phyloP scores from a whole-genome alignment of 768 basidiomycete genomes.

The Lactarius trivialis region DNA sequence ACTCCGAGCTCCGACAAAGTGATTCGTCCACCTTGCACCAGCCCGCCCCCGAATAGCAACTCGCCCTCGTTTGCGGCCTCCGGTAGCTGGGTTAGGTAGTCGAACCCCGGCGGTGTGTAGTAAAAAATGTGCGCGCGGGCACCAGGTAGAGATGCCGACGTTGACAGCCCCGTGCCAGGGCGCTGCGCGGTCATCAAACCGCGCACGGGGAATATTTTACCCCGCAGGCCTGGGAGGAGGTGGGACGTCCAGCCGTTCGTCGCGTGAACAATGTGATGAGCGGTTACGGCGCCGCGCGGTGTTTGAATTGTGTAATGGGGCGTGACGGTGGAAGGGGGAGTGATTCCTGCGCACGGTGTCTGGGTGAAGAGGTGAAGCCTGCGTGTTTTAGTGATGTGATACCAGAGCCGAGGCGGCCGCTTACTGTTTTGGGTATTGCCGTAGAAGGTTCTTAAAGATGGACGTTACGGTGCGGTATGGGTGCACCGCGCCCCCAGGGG shows the following conservation, averaged over 20 bases:
- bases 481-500: constrained; percentile 55
- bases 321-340: constrained; percentile 25
- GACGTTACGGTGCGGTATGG: constrained; percentile 65
- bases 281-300: constrained; percentile 47
- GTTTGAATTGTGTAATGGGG: constrained; percentile 52
- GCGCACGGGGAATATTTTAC: constrained; percentile 54
- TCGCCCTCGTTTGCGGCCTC: constrained; percentile 33
- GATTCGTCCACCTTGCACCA: constrained; percentile 30
- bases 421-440: constrained; percentile 44
- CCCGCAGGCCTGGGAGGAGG: constrained; percentile 55
- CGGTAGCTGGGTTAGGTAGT: constrained; percentile 62
- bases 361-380: constrained; percentile 56
- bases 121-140: constrained; percentile 55
- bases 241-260: constrained; percentile 81
- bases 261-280: constrained; percentile 70
- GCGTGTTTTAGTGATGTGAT: constrained; percentile 1
- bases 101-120: constrained; percentile 40
- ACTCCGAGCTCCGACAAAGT: constrained; percentile 29
- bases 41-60: constrained; percentile 66
- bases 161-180: constrained; percentile 36
- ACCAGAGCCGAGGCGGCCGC: constrained; percentile 16
- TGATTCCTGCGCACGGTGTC: constrained; percentile 55
- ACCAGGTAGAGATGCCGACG: constrained; percentile 29
- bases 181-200: constrained; percentile 62
- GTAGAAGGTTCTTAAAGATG: constrained; percentile 47